Evolutionary conservation across 768 basidiomycete genomes (phyloP), one percentile per base, ranked within the genome.

Genomic region (Boletus fagicola): DNA sequence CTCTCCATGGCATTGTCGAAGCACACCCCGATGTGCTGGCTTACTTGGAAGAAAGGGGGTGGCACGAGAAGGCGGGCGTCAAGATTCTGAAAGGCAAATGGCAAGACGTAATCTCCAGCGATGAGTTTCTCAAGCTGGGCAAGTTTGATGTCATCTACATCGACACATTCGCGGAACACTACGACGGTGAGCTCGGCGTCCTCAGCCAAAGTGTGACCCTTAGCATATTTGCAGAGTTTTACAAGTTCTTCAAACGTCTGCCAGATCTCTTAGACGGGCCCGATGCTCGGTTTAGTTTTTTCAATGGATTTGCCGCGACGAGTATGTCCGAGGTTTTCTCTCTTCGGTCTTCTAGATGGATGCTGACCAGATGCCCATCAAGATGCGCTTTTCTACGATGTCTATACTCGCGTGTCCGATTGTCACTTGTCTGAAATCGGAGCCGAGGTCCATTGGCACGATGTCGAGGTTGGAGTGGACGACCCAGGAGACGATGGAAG

Each of bases 291-390:
- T 91, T 95, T 69, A 88, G 93, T 58, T 99, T 98, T 75, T 99
- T 98, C 81, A 93, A 99, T 67, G 97, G 97, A 13, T 81, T 99
- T 10, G 97, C 92, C 16, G 96, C 95, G 31, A 98, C 94, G 9
- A 94, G 92, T 90, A 67, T 70, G 87, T 75, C 24, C 26, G 4
- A 36, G 40, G 49, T 38, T 46, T 35, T 53, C 38, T 59, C 40
- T 18, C 36, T 7, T 22, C 20, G 8, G 5, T 18, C 22, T 12
- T 26, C 9, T 24, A 12, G 16, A 36, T 22, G 26, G 42, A 28
- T 46, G 20, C 50, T 57, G 49, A 60, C 46, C 40, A 8, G 22
- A 26, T 35, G 49, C n/a, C n/a, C 33, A 58, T 44, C n/a, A 65
- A 96, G 94, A 95, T 75, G 78, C 86, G 0, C 76, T 88, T 9